Evolutionary conservation across 2,329 filamentous ascomycete genomes (phyloP), one percentile per base, ranked within the genome.

Genomic region (Delphinella strobiligena): DNA sequence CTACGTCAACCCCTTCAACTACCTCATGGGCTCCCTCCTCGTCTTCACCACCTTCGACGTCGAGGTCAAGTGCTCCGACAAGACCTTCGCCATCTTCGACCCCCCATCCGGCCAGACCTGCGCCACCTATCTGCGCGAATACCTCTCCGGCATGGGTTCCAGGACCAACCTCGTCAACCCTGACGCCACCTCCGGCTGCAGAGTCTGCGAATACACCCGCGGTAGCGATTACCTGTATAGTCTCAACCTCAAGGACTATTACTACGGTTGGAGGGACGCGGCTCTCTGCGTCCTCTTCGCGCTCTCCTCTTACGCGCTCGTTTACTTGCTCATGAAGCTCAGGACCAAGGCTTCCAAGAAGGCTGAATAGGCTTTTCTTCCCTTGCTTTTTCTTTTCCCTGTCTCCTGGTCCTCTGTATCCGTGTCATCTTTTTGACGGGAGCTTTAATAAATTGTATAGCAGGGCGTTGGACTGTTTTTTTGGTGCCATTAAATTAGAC

Each of bases 231-330:
- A 79, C 46, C 54, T 83, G 2, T 49, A 56, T 2, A 73, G 66
- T 0, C 46, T 83, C 10, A 80, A 82, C 51, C 49, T 83, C 5
- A 62, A 64, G 1, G 65, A 74, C 3, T 74, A 80, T 47, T 73
- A 67, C 44, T 76, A 75, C 47, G 78, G 75, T 0, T 84, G 80
- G 80, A 67, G 80, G 36, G 67, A 83, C 55, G 73, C 74, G 0
- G 79, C 52, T 0, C 75, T 81, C 35, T 67, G 71, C 2, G 70
- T 69, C 1, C 58, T 74, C 4, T 78, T 79, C 47, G 69, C 62
- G 1, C 43, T 74, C 30, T 69, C 65, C 40, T 71, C 67, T 1
- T 80, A 80, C 44, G 60, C 54, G 2, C 39, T 69, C 42, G 67
- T 70, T 2, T 71, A 61, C 46, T 36, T 50, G 19, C 47, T 62